Evolutionary conservation across 1,284 basidiomycete genomes (phyloP).

Genomic region (Sporisorium graminicola): DNA sequence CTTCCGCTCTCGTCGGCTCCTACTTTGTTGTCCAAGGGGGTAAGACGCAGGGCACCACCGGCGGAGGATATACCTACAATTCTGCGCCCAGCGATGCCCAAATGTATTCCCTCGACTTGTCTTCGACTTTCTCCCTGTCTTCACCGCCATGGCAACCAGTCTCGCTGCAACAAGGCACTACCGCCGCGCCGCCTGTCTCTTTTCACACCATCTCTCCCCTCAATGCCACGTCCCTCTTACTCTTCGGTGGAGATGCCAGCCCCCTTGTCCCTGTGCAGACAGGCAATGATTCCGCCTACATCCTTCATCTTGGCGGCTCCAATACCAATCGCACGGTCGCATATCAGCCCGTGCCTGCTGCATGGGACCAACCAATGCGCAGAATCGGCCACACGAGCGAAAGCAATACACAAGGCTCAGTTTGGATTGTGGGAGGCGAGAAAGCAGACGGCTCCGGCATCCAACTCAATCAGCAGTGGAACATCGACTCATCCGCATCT

Average conservation of each 20-base stretch:
- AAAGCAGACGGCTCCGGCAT: constrained; percentile 58
- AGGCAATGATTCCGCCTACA: constrained; percentile 60
- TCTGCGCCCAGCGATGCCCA: constrained; percentile 55
- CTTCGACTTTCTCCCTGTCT: constrained; percentile 29
- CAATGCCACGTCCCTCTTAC: constrained; percentile 37
- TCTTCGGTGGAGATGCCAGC: constrained; percentile 60
- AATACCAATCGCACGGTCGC: constrained; percentile 16
- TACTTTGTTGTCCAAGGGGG: constrained; percentile 62
- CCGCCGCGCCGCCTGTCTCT: constrained; percentile 39
- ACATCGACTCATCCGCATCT: constrained; percentile 16
- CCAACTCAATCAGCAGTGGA: constrained; percentile 51
- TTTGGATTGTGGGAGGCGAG: constrained; percentile 62
- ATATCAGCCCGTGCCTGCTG: constrained; percentile 23
- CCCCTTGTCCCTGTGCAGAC: constrained; percentile 46
- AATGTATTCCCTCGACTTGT: constrained; percentile 56
- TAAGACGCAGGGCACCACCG: constrained; percentile 57
- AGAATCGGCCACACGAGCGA: constrained; percentile 57
- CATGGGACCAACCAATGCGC: constrained; percentile 60
- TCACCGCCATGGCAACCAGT: constrained; percentile 54
- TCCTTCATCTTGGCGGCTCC: constrained; percentile 39
- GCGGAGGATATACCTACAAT: constrained; percentile 58
- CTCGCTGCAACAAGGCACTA: constrained; percentile 1
- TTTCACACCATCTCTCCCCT: constrained; percentile 64
- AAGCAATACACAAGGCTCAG: constrained; percentile 36
- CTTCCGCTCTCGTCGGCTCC: constrained; percentile 50